A percentile compares a stretch with the other conserved stretches of the same genome.
phyloP scores from a whole-genome alignment of 2,329 filamentous ascomycete genomes.

The Alternaria angustiovoidea region DNA sequence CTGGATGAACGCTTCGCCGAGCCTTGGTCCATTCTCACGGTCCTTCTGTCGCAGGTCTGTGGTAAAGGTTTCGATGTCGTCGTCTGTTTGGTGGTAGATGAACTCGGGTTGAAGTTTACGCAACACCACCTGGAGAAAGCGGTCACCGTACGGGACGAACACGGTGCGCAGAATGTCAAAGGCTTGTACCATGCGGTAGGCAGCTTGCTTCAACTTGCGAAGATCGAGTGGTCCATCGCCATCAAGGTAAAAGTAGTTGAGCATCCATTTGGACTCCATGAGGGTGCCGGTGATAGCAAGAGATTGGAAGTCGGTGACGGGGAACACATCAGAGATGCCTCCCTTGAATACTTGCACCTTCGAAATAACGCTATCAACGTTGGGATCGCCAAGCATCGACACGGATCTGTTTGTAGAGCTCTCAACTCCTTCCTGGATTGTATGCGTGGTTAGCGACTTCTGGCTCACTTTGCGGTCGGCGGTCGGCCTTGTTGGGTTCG shows the following conservation, averaged over 20 bases:
- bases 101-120: slow-evolving; percentile 44
- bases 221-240: slow-evolving; percentile 42
- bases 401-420: slow-evolving; percentile 29
- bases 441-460: slow-evolving; percentile 32
- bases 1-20: slow-evolving; percentile 44
- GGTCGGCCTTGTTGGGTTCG: slow-evolving; percentile 15
- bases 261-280: slow-evolving; percentile 47
- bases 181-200: slow-evolving; percentile 42
- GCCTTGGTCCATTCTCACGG: slow-evolving; percentile 38
- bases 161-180: slow-evolving; percentile 48
- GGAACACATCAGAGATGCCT: slow-evolving; percentile 45
- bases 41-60: slow-evolving; percentile 38
- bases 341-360: slow-evolving; percentile 48
- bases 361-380: slow-evolving; percentile 46
- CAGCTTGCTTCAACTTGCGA: slow-evolving; percentile 42
- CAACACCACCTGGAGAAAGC: slow-evolving; percentile 46
- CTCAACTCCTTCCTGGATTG: slow-evolving; percentile 38
- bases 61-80: slow-evolving; percentile 41
- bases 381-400: slow-evolving; percentile 44
- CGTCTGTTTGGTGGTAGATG: slow-evolving; percentile 40
- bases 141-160: slow-evolving; percentile 45
- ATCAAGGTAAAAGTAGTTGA: slow-evolving; percentile 48
- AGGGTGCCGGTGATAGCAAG: slow-evolving; percentile 46
- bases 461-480: slow-evolving; percentile 22
- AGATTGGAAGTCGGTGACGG: slow-evolving; percentile 46